Evolutionary conservation across 768 basidiomycete genomes (phyloP), one percentile per base, ranked within the genome.

Genomic region (Suillus paluster): DNA sequence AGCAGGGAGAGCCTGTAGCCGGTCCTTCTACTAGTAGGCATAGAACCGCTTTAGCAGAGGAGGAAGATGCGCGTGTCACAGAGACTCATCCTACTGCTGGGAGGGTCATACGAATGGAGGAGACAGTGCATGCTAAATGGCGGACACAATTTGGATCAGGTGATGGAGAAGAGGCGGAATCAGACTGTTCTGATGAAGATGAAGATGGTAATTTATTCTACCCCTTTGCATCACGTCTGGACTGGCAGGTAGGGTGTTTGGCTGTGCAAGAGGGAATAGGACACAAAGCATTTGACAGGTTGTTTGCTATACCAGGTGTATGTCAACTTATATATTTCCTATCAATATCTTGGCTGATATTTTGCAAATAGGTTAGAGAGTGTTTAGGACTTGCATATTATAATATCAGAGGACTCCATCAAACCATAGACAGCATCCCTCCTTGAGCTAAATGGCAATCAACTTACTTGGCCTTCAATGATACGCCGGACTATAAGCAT

Each of bases 241-340:
- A 60, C 52, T 60, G 59, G 59, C 30, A 50, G 38, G 49, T 60
- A 15, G 59, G 30, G 33, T 54, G 46, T 30, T 60, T 50, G 59
- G 49, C 33, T n/a, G 38, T 60, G 21, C 59, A 60, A 41, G 50
- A 60, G 23, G 59, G 59, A 12, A 60, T 54, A 25, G 50, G 59
- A 8, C 50, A 60, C 25, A 60, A 60, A 39, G 30, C 30, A 23
- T 60, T 60, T 55, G 59, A 60, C 30, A 30, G 49, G n/a, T 39
- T 60, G 21, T 34, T 60, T 14, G 49, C 59, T 25, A 60, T 60
- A 55, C 59, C 59, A 27, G 34, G 49, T 6, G 34, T 60, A 39
- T 1, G 49, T 36, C n/a, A 30, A 30, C 30, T 30, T 30, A 30
- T 30, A 30, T 30, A 30, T 30, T 30, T 30, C 30, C 30, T 30